Evolutionary conservation across 2,329 filamentous ascomycete species (phyloP).

Genomic region (Cytospora chrysosperma): DNA sequence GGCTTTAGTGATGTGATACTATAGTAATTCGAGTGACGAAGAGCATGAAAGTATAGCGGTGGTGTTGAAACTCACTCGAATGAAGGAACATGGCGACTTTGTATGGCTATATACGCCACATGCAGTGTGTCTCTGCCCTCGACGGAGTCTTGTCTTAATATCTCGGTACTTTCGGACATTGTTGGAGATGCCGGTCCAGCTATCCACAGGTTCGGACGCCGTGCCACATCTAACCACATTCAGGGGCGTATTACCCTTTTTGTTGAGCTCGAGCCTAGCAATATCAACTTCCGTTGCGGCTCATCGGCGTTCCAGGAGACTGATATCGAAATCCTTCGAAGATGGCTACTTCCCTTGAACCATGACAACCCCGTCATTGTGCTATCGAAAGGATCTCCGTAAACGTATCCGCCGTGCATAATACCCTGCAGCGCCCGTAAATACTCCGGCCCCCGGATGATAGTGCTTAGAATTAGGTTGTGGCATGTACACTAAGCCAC

Average conservation of each 20-base stretch:
- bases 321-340: too few species aligned
- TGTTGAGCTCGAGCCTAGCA: background rate
- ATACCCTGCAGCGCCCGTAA: too few species aligned
- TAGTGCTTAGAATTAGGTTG: too few species aligned
- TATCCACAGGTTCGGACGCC: slow-evolving; percentile 13
- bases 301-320: too few species aligned
- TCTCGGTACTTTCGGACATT: slow-evolving; percentile 20
- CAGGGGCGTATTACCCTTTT: background rate
- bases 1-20: background rate
- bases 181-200: slow-evolving; percentile 20
- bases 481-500: background rate
- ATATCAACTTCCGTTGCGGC: too few species aligned
- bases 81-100: background rate
- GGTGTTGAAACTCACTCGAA: background rate
- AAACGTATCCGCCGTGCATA: too few species aligned
- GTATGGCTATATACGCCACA: slow-evolving; percentile 14
- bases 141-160: background rate
- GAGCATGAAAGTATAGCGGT: background rate
- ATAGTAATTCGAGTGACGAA: background rate
- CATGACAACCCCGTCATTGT: too few species aligned
- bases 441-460: too few species aligned
- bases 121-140: background rate
- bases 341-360: too few species aligned
- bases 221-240: slow-evolving; percentile 2
- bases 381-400: too few species aligned